Conservation (phyloP, 164 flowering plant genomes). For the Magnolia changhungtana region DNA sequence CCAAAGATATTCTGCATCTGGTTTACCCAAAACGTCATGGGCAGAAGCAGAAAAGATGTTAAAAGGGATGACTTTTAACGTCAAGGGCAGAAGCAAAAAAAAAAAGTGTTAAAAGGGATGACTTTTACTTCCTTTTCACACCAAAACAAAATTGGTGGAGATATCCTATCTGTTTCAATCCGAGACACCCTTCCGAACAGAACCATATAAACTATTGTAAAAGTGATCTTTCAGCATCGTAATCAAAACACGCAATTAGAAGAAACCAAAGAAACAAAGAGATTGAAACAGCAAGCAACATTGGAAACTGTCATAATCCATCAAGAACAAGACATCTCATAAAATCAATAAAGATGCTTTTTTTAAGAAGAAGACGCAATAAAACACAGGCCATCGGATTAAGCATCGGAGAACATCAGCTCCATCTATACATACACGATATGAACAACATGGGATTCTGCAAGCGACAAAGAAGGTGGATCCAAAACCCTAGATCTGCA, state of each 20-base stretch:
- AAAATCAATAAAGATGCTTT: background rate
- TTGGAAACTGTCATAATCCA: background rate
- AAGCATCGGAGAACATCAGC: background rate
- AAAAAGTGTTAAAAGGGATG: too few relatives aligned
- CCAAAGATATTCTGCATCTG: too few relatives aligned
- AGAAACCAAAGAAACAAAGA: background rate
- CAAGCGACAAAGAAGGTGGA: background rate
- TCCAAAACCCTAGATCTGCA: constrained; percentile 35
- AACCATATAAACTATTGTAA: too few relatives aligned
- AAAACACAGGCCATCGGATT: background rate
- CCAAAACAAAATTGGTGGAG: too few relatives aligned
- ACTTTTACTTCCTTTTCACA: too few relatives aligned
- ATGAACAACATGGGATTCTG: too few relatives aligned
- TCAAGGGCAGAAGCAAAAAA: too few relatives aligned
- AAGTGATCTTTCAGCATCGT: background rate
- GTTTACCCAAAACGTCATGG: too few relatives aligned
- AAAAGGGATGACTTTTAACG: too few relatives aligned
- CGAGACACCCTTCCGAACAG: too few relatives aligned
- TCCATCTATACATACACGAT: background rate
- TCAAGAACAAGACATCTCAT: background rate
- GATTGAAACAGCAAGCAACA: background rate
- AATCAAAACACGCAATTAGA: background rate
- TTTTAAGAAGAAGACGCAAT: background rate
- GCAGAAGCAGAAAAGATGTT: too few relatives aligned
- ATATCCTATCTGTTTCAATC: too few relatives aligned